Conservation (phyloP, 257 asterid species). For the Capsicum rhomboideum region DNA sequence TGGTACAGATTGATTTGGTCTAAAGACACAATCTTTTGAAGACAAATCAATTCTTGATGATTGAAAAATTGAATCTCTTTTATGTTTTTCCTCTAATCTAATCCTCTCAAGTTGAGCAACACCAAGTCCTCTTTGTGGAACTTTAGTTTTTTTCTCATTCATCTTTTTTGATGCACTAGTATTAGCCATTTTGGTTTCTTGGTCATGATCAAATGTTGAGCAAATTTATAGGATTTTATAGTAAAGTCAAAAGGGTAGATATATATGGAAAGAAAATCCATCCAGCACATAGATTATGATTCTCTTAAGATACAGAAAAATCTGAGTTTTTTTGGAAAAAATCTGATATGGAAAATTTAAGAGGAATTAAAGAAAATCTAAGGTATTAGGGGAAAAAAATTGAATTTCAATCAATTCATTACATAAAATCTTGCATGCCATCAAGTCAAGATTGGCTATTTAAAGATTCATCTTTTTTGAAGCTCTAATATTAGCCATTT, state of each 20-base stretch:
- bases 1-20: constrained; percentile 20
- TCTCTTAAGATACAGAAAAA: constrained; percentile 29
- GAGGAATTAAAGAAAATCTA: constrained; percentile 1
- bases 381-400: not conserved
- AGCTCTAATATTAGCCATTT: constrained; percentile 37
- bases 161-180: constrained; percentile 32
- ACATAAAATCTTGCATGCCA: constrained; percentile 20
- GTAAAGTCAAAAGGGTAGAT: too few species aligned
- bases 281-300: constrained; percentile 25
- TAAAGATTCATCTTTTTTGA: constrained; percentile 31
- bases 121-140: constrained; percentile 88
- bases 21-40: constrained; percentile 18
- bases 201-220: constrained; percentile 16
- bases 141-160: constrained; percentile 45
- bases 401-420: not conserved
- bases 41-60: constrained; percentile 27
- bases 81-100: constrained; percentile 63
- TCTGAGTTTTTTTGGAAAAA: constrained; percentile 7
- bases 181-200: constrained; percentile 30
- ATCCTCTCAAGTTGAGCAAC: constrained; percentile 93
- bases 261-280: not conserved
- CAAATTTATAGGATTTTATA: not conserved
- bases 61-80: constrained; percentile 32
- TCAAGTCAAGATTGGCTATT: constrained; percentile 20
- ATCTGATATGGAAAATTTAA: not conserved